A percentile compares a stretch with the other conserved stretches of the same genome.
These are phyloP conservation scores for Coemansia sp. DNA, from an alignment of 192 early-diverging fungal genomes.

Conservation along the genomic window DNA sequence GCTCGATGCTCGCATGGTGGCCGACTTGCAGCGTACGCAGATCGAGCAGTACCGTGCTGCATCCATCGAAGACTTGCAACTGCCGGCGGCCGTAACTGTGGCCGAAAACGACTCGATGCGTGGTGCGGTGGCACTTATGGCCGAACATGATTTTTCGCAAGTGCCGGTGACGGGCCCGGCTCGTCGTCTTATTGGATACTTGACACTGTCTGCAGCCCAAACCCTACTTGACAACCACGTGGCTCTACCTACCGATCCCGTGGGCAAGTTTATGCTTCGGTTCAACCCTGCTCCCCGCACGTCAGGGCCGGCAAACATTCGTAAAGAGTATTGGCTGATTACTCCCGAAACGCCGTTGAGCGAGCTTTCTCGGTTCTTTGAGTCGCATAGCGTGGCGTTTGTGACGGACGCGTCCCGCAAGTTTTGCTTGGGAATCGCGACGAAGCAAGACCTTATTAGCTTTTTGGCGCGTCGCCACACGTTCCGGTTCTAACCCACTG, in stretches of 20 bases:
- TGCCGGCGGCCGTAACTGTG: constrained; percentile 76
- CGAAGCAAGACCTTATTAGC: constrained; percentile 72
- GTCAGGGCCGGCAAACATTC: background rate
- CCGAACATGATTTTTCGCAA: constrained; percentile 84
- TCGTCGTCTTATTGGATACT: constrained; percentile 72
- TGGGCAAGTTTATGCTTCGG: constrained; percentile 67
- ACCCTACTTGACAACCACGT: constrained; percentile 57
- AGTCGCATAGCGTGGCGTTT: constrained; percentile 77
- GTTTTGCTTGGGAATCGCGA: constrained; percentile 78
- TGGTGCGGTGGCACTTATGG: constrained; percentile 73
- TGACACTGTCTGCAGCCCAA: constrained; percentile 67
- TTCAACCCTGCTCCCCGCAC: constrained; percentile 35
- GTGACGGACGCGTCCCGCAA: constrained; percentile 77
- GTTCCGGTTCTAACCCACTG: background rate
- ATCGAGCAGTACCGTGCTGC: constrained; percentile 74
- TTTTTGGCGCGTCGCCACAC: constrained; percentile 65
- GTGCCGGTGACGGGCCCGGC: constrained; percentile 69
- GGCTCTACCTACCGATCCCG: constrained; percentile 52
- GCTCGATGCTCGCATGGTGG: constrained; percentile 62
- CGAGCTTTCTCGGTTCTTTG: constrained; percentile 81
- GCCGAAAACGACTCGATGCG: constrained; percentile 58
- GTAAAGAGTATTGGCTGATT: constrained; percentile 66
- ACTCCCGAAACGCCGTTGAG: constrained; percentile 77
- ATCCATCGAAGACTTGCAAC: constrained; percentile 80
- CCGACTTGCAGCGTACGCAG: constrained; percentile 59